phyloP scores from a whole-genome alignment of 257 asterid genomes.

The Scutellaria galericulata region DNA sequence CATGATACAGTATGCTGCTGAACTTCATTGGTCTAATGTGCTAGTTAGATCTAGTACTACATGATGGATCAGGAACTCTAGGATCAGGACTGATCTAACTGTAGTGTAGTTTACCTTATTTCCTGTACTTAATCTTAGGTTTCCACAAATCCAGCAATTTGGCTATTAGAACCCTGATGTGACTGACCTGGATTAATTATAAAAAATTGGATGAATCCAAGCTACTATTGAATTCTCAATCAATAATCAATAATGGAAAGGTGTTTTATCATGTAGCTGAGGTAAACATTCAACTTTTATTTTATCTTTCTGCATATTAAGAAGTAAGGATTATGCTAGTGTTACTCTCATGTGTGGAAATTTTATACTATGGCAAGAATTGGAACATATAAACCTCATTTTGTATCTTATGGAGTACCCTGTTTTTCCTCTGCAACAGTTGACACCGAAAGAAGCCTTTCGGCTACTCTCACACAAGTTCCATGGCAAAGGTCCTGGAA shows the following conservation, averaged over 20 bases:
- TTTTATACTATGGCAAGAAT: neutral
- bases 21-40: neutral
- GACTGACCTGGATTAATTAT: neutral
- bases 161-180: constrained; percentile 1
- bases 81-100: constrained; percentile 3
- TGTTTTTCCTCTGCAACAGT: constrained; percentile 50
- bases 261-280: neutral
- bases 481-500: constrained; percentile 99
- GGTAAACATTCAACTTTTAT: neutral
- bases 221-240: neutral
- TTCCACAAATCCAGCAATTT: neutral
- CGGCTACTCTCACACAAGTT: constrained; percentile 89
- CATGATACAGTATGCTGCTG: neutral
- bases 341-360: neutral
- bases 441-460: constrained; percentile 95
- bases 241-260: neutral
- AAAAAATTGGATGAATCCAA: neutral
- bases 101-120: neutral
- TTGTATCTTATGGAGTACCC: constrained; percentile 24
- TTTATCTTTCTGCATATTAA: constrained; percentile 6
- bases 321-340: neutral
- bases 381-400: constrained; percentile 11
- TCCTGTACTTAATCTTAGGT: neutral
- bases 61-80: neutral
- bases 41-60: neutral